Conservation (phyloP, 2,329 filamentous ascomycete genomes). For the Zymoseptoria passerinii region DNA sequence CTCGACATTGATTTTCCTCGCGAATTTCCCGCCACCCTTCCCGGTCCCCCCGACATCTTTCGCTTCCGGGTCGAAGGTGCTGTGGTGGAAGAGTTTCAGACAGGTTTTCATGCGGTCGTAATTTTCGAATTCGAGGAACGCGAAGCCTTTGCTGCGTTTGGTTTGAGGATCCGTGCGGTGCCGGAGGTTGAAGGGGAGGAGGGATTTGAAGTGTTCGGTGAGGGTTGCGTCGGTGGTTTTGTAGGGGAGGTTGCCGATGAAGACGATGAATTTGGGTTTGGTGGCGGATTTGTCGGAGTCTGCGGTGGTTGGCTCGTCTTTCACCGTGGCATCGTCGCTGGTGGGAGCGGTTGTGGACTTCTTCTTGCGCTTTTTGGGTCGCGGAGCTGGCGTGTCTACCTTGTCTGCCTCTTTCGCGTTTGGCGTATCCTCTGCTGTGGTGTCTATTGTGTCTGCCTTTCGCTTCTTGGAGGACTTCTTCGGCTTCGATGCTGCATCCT, state of each 20-base stretch:
- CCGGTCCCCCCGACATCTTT: slow-evolving; percentile 6
- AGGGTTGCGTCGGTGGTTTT: slow-evolving; percentile 64
- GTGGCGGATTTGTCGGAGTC: slow-evolving; percentile 22
- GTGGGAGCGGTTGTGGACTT: slow-evolving; percentile 3
- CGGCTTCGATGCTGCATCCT: slow-evolving; percentile 10
- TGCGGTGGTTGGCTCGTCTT: slow-evolving; percentile 8
- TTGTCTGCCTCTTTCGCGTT: slow-evolving; percentile 15
- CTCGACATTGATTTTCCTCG: slow-evolving; percentile 78
- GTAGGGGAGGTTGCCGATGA: slow-evolving; percentile 86
- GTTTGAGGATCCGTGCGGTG: slow-evolving; percentile 61
- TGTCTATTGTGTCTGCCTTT: slow-evolving; percentile 4
- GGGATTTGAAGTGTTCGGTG: slow-evolving; percentile 65
- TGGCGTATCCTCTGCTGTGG: slow-evolving; percentile 7
- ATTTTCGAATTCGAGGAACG: slow-evolving; percentile 80
- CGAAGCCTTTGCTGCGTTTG: slow-evolving; percentile 63
- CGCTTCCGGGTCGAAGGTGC: slow-evolving; percentile 51
- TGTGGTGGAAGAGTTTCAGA: slow-evolving; percentile 83
- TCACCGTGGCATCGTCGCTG: slow-evolving; percentile 3
- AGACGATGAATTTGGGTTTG: slow-evolving; percentile 62
- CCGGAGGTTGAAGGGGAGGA: slow-evolving; percentile 62
- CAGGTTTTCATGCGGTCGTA: slow-evolving; percentile 90
- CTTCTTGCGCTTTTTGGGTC: slow-evolving; percentile 16
- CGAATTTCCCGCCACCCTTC: slow-evolving; percentile 17
- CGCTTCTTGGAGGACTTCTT: slow-evolving; percentile 13
- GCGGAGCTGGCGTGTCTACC: not conserved